These are phyloP conservation scores for Nidula niveotomentosa DNA, from an alignment of 1,284 basidiomycete genomes.

Conservation along the genomic window DNA sequence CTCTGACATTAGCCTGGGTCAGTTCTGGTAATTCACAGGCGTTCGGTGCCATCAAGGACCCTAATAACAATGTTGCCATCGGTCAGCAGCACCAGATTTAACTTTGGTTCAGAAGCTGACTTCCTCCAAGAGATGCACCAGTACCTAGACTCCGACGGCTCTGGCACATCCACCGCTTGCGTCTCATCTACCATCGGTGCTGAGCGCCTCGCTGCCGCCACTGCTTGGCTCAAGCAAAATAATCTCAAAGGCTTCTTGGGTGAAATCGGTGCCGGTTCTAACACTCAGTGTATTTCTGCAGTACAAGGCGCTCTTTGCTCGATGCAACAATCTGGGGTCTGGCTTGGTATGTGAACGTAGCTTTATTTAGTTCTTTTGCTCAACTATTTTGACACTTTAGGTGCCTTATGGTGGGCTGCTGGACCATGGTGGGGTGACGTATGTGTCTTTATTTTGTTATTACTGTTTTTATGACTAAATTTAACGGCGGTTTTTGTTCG, in stretches of 20 bases:
- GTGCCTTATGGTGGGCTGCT: conserved; percentile 55
- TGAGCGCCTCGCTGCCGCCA: conserved; percentile 55
- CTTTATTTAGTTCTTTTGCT: no score
- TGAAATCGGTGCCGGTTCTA: conserved; percentile 61
- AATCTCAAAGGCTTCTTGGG: conserved; percentile 65
- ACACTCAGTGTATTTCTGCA: conserved; percentile 46
- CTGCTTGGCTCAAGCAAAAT: conserved; percentile 57
- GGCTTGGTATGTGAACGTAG: no score
- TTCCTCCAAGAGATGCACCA: conserved; percentile 59
- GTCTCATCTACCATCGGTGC: conserved; percentile 60
- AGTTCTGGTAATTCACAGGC: conserved; percentile 54
- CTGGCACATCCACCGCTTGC: conserved; percentile 53
- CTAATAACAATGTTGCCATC: conserved; percentile 62
- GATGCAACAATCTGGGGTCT: conserved; percentile 47
- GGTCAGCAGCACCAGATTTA: conserved; percentile 26
- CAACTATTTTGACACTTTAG: conserved; percentile 1
- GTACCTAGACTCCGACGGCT: conserved; percentile 67
- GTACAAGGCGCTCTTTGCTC: conserved; percentile 55
- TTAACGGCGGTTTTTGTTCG: conserved; percentile 7
- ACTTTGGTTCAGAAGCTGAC: background rate
- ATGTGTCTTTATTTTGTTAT: conserved; percentile 22
- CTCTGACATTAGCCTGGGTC: conserved; percentile 38
- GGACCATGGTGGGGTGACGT: conserved; percentile 63
- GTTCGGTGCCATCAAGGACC: conserved; percentile 54
- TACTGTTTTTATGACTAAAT: conserved; percentile 1